phyloP scores from a whole-genome alignment of 2,329 filamentous ascomycete genomes.

The Penicillium sp. region DNA sequence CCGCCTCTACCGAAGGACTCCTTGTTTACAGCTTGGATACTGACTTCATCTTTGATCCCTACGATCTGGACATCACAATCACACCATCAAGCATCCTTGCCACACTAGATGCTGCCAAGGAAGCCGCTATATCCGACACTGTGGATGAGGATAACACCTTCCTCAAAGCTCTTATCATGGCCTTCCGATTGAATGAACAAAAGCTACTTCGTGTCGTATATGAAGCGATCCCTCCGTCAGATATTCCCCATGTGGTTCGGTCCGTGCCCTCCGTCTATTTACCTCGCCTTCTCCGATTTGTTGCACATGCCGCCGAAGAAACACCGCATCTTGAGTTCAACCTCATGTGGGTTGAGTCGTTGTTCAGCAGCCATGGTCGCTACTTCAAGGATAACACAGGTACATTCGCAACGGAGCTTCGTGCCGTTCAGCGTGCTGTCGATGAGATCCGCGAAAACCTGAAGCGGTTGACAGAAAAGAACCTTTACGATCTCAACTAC shows the following conservation, averaged over 20 bases:
- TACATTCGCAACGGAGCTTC: constrained; percentile 77
- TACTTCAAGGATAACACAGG: constrained; percentile 78
- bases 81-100: constrained; percentile 81
- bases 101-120: constrained; percentile 57
- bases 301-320: constrained; percentile 82
- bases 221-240: constrained; percentile 70
- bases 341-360: constrained; percentile 81
- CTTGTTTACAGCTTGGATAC: constrained; percentile 90
- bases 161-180: constrained; percentile 92
- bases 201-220: constrained; percentile 81
- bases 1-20: constrained; percentile 89
- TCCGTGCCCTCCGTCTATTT: constrained; percentile 84
- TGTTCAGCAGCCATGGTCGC: constrained; percentile 76
- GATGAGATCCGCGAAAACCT: constrained; percentile 78
- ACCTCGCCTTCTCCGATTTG: constrained; percentile 76
- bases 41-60: constrained; percentile 84
- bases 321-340: constrained; percentile 95
- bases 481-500: constrained; percentile 85
- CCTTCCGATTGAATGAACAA: constrained; percentile 88
- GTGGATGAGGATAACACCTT: constrained; percentile 70
- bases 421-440: constrained; percentile 77
- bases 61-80: constrained; percentile 90
- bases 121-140: constrained; percentile 40
- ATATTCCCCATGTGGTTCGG: constrained; percentile 74
- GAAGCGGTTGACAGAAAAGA: constrained; percentile 78